Percentiles rank a stretch among this genome's conserved stretches.
Evolutionary conservation across 352 stramenopile species (phyloP).

Genomic region (Pythium phragmiticola): DNA sequence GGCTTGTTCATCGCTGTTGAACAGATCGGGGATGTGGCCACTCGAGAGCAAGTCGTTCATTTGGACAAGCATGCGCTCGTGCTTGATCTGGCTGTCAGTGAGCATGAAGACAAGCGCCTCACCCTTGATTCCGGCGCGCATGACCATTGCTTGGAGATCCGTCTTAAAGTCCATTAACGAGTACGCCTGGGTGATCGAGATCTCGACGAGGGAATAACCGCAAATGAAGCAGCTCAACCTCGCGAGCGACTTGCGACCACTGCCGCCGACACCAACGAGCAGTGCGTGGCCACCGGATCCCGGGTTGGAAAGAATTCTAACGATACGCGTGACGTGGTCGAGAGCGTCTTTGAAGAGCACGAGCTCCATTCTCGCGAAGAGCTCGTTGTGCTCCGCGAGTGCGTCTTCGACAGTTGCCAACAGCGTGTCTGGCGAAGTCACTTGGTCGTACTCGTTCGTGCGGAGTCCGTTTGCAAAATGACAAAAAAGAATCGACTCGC

Average conservation of each 20-base stretch:
- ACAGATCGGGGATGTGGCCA: slow-evolving; percentile 93
- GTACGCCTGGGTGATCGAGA: slow-evolving; percentile 90
- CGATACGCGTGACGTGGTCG: slow-evolving; percentile 92
- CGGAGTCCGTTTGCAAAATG: slow-evolving; percentile 88
- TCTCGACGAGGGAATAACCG: slow-evolving; percentile 85
- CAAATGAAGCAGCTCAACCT: slow-evolving; percentile 92
- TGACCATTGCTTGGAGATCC: slow-evolving; percentile 91
- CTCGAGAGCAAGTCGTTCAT: slow-evolving; percentile 93
- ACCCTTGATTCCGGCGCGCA: slow-evolving; percentile 91
- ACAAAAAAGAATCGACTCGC: slow-evolving; percentile 92
- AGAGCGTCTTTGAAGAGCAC: slow-evolving; percentile 96
- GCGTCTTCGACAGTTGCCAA: slow-evolving; percentile 83
- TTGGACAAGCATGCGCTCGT: slow-evolving; percentile 94
- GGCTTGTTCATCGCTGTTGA: slow-evolving; percentile 89
- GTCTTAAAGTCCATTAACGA: slow-evolving; percentile 93
- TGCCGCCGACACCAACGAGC: slow-evolving; percentile 93
- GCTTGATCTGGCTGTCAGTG: slow-evolving; percentile 93
- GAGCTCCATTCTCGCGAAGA: slow-evolving; percentile 92
- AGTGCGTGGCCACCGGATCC: slow-evolving; percentile 87
- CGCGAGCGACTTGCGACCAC: slow-evolving; percentile 92
- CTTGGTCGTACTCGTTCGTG: slow-evolving; percentile 93
- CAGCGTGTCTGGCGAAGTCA: slow-evolving; percentile 69
- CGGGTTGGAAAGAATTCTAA: slow-evolving; percentile 94
- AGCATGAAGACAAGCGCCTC: slow-evolving; percentile 92
- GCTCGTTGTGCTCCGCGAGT: slow-evolving; percentile 92